Base-by-base conservation (phyloP, 2,329 filamentous ascomycete species). In the Lasiodiplodia citricola region DNA sequence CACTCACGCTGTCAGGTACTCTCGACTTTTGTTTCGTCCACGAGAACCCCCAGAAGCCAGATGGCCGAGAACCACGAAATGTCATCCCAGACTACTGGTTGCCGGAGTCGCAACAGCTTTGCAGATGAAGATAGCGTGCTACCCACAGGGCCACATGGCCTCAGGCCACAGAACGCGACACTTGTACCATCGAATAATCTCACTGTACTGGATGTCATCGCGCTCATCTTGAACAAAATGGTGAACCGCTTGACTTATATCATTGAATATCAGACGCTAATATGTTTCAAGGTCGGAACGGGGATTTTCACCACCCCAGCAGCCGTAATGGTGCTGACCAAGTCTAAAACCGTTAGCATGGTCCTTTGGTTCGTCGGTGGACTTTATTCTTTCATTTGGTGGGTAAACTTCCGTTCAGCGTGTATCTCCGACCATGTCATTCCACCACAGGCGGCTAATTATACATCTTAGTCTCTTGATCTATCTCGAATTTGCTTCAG, bases 401-500 rank as follows among this genome's bases (percentile, higher is more conserved):
- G 76, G 10, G 77, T 37, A 1, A 35, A 35, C 8, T 3, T 35
- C 31, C 6, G 31, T 35, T 35, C 8, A 10, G 10, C 8, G 31
- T 35, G 31, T 35, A 35, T 35, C 31, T 35, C 31, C 31, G 31
- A 35, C 8, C 31, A 1, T 2, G 10, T 35, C 28, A 10, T 31
- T 35, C 1, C 8, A 35, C 31, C 2, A 10, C 31, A 35, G 31
- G 10, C 10, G 3, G 18, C 35, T 67, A 21, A 37, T 13, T 6
- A 47, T 47, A 10, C 44, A 16, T 37, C 10, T 3, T 25, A 72
- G 76, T 71, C 56, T 80, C 14, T 74, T 80, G 23, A 77, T 81
- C 38, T 86, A 85, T 67, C 75, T 86, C 38, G 84, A 86, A 77
- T 84, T 83, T 75, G 84, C 84, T 47, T 84, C 82, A 63, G 83